Evolutionary conservation across 257 asterid species (phyloP).

Genomic region (Eustoma russellianum): DNA sequence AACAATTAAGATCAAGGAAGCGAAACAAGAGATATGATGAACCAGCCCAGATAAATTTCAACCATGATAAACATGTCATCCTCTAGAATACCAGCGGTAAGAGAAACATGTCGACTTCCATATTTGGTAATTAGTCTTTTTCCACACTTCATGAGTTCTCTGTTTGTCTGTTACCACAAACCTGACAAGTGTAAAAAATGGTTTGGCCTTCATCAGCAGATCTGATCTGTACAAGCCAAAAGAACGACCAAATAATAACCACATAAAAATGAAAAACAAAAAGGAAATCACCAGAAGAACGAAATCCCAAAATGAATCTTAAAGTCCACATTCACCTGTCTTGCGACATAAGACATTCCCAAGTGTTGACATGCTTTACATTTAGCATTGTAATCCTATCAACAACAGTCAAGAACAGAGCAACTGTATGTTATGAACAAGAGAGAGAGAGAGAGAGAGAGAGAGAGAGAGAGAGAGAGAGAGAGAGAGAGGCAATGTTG

Average conservation of each 20-base stretch:
- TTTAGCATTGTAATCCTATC: conserved; percentile 83
- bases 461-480: too few species aligned
- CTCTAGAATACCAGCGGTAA: too few species aligned
- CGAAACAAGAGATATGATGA: too few species aligned
- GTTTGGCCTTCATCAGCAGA: conserved; percentile 99
- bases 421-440: not conserved
- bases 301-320: not conserved
- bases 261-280: conserved; percentile 7
- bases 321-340: conserved; percentile 48
- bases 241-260: not conserved
- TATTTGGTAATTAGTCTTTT: too few species aligned
- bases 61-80: too few species aligned
- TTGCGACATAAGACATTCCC: conserved; percentile 75
- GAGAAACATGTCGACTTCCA: not conserved
- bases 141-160: conserved; percentile 58
- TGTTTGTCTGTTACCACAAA: conserved; percentile 65
- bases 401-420: conserved; percentile 5
- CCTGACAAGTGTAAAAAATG: conserved; percentile 74
- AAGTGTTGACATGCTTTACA: conserved; percentile 78
- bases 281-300: not conserved
- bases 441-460: not conserved
- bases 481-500: too few species aligned
- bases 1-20: too few species aligned
- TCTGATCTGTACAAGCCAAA: conserved; percentile 44
- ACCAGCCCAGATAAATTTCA: too few species aligned